Evolutionary conservation across 169 alveolate species (phyloP).

Genomic region (Haemoproteus tartakovskyi): DNA sequence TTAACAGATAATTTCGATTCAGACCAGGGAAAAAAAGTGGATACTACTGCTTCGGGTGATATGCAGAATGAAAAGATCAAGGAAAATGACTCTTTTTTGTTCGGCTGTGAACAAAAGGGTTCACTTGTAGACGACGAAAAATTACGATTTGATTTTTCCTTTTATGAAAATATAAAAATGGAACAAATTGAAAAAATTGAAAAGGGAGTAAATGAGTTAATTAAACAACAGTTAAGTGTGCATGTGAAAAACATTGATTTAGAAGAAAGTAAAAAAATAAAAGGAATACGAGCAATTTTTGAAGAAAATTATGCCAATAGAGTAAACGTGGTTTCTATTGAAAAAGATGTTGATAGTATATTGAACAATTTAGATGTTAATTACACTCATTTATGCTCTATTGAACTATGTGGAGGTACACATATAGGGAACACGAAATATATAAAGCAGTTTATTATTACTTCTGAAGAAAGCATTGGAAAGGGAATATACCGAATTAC

Average conservation of each 20-base stretch:
- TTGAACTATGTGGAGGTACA: slow-evolving; percentile 92
- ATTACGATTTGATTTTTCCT: slow-evolving; percentile 84
- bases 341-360: slow-evolving; percentile 71
- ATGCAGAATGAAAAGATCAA: background rate
- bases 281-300: slow-evolving; percentile 84
- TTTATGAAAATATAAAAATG: slow-evolving; percentile 70
- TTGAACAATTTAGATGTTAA: slow-evolving; percentile 49
- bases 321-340: slow-evolving; percentile 89
- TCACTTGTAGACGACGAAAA: slow-evolving; percentile 84
- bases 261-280: slow-evolving; percentile 75
- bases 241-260: slow-evolving; percentile 70
- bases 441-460: slow-evolving; percentile 73
- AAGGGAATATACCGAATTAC: slow-evolving; percentile 87
- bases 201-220: slow-evolving; percentile 68
- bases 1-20: slow-evolving; percentile 5
- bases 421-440: slow-evolving; percentile 82
- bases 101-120: slow-evolving; percentile 82
- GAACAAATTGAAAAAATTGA: slow-evolving; percentile 74
- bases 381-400: slow-evolving; percentile 73
- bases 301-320: slow-evolving; percentile 91
- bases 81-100: slow-evolving; percentile 68
- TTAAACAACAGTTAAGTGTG: slow-evolving; percentile 71
- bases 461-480: slow-evolving; percentile 88
- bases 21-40: background rate
- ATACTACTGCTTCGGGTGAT: background rate